phyloP scores from a whole-genome alignment of 2,329 filamentous ascomycete species.

The Phialophora chinensis region DNA sequence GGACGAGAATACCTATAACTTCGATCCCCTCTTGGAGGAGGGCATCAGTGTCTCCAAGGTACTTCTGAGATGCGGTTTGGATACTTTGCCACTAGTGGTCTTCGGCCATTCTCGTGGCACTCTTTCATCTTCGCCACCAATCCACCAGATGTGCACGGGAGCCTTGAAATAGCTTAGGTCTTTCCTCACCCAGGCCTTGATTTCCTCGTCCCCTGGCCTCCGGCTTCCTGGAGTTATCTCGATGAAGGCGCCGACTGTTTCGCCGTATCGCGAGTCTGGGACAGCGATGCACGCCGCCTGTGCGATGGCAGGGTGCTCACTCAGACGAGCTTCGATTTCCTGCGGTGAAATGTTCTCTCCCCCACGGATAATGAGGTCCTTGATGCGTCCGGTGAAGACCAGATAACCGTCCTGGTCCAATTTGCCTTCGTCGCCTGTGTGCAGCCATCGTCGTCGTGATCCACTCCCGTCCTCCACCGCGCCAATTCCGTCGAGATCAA shows the following conservation, averaged over 20 bases:
- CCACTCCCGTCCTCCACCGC: neutral
- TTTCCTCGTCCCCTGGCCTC: conserved; percentile 61
- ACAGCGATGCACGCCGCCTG: conserved; percentile 84
- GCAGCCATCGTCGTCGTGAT: conserved; percentile 48
- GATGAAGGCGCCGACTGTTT: conserved; percentile 84
- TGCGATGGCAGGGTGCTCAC: conserved; percentile 70
- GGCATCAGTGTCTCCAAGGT: neutral
- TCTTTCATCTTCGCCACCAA: conserved; percentile 8
- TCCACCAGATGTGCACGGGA: conserved; percentile 10
- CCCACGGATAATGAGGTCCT: conserved; percentile 59
- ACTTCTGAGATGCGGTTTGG: neutral
- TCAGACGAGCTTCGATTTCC: conserved; percentile 85
- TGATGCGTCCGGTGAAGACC: conserved; percentile 72
- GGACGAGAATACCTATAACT: neutral
- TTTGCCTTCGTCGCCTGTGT: conserved; percentile 5
- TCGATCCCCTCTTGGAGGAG: neutral
- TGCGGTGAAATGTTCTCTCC: conserved; percentile 95
- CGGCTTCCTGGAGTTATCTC: conserved; percentile 54
- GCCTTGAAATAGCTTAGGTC: conserved; percentile 53
- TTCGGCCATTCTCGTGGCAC: conserved; percentile 2
- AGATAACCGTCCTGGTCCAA: conserved; percentile 3
- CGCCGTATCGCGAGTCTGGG: conserved; percentile 79
- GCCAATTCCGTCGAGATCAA: conserved; percentile 40
- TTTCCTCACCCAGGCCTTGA: conserved; percentile 73
- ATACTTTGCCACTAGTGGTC: neutral